Evolutionary conservation across 345 rosid genomes (phyloP).

Genomic region (Syzygium aqueum): DNA sequence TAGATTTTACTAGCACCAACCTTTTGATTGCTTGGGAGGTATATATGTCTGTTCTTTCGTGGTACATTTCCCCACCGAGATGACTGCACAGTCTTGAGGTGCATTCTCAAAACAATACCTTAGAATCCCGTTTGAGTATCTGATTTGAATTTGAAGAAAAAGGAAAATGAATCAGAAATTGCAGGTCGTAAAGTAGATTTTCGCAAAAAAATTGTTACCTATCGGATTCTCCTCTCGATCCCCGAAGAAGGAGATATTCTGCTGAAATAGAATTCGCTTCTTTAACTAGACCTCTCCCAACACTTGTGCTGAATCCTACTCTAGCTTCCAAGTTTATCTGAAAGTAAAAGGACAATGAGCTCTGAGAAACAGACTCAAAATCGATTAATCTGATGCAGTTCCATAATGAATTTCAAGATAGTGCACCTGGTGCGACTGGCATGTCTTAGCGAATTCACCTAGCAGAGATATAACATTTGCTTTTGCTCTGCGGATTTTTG

Average conservation of each 20-base stretch:
- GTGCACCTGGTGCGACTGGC: constrained; percentile 54
- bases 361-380: neutral
- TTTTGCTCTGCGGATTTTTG: constrained; percentile 57
- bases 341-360: neutral
- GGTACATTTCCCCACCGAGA: constrained; percentile 41
- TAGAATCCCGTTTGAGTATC: constrained; percentile 35
- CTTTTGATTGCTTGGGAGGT: constrained; percentile 21
- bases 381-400: neutral
- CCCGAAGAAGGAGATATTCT: constrained; percentile 54
- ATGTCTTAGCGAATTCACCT: constrained; percentile 52
- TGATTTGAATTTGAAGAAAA: neutral
- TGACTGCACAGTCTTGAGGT: constrained; percentile 52
- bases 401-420: neutral
- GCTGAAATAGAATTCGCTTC: constrained; percentile 75
- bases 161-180: neutral
- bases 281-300: constrained; percentile 51
- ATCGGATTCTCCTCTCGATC: constrained; percentile 30
- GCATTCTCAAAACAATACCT: constrained; percentile 52
- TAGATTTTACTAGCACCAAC: constrained; percentile 13
- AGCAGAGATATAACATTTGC: constrained; percentile 82
- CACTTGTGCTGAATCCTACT: constrained; percentile 55
- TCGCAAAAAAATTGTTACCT: neutral
- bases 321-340: constrained; percentile 87
- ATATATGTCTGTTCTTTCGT: constrained; percentile 16
- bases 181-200: neutral